A percentile compares a stretch with the other conserved stretches of the same genome.
phyloP scores from a whole-genome alignment of 306 rosid genomes.

The Vicia villosa region DNA sequence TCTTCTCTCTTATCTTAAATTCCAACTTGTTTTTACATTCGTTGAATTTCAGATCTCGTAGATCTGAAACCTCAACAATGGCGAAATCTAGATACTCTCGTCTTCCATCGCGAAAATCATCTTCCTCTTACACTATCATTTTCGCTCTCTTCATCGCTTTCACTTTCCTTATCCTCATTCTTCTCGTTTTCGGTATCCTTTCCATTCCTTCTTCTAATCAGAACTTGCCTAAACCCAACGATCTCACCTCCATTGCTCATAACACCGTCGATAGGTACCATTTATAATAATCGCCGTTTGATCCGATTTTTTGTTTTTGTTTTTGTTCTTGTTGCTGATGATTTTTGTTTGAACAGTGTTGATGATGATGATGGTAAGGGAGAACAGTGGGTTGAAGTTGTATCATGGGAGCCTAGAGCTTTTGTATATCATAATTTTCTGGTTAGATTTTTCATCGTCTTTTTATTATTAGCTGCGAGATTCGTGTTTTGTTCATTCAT shows the following conservation, averaged over 20 bases:
- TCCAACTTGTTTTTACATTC: background rate
- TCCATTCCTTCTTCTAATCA: constrained; percentile 70
- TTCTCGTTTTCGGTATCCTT: constrained; percentile 86
- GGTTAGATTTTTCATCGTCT: constrained; percentile 45
- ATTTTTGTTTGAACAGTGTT: constrained; percentile 30
- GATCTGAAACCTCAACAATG: constrained; percentile 46
- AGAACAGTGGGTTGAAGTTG: constrained; percentile 85
- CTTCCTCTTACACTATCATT: constrained; percentile 57
- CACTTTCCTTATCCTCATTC: constrained; percentile 82
- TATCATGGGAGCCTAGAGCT: constrained; percentile 99
- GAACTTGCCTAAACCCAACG: constrained; percentile 64
- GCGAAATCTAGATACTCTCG: constrained; percentile 70
- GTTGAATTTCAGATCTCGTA: constrained; percentile 33
- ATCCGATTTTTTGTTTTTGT: background rate
- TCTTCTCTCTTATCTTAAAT: background rate
- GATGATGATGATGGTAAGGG: constrained; percentile 51
- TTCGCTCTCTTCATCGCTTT: constrained; percentile 64
- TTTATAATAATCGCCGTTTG: background rate
- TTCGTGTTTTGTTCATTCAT: background rate
- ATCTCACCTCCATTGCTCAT: constrained; percentile 78
- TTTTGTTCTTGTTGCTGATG: background rate
- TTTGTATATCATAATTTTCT: constrained; percentile 87
- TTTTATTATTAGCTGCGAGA: background rate
- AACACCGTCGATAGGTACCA: constrained; percentile 51
- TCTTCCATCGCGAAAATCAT: constrained; percentile 61